These are phyloP conservation scores for Ophiostoma ulmi DNA, from an alignment of 2,329 filamentous ascomycete genomes.

Conservation along the genomic window DNA sequence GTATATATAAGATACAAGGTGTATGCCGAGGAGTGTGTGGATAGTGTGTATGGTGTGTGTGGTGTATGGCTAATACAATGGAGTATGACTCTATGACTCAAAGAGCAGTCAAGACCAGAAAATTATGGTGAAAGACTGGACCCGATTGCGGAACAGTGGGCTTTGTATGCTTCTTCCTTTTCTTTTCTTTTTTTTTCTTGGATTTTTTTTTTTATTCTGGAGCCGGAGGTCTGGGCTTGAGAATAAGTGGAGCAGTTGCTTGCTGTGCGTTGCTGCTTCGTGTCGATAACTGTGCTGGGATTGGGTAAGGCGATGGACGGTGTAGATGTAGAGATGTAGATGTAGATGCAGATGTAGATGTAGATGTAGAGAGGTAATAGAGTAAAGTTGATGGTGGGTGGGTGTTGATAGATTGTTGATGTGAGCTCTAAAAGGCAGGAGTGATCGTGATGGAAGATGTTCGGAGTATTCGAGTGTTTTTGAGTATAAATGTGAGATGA, in stretches of 20 bases:
- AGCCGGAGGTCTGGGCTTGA: neutral
- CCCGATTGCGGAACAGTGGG: constrained; percentile 27
- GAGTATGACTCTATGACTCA: constrained; percentile 22
- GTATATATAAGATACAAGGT: constrained; percentile 9
- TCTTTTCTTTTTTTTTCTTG: neutral
- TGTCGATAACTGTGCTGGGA: constrained; percentile 4
- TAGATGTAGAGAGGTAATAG: neutral
- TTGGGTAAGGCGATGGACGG: constrained; percentile 3
- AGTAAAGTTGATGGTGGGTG: neutral
- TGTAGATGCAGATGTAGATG: neutral
- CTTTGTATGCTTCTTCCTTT: constrained; percentile 17
- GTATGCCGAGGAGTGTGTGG: neutral
- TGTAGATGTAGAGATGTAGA: neutral
- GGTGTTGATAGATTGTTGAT: neutral
- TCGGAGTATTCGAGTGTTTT: neutral
- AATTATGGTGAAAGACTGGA: constrained; percentile 21
- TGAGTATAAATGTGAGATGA: neutral
- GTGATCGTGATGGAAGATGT: neutral
- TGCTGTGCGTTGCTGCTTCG: constrained; percentile 1
- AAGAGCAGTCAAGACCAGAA: constrained; percentile 25
- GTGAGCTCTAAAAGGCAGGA: neutral
- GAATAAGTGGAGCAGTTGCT: neutral
- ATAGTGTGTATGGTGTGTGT: constrained; percentile 20
- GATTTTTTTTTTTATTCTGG: neutral
- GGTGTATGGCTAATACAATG: neutral